Conservation (phyloP, 129 eudicot species). For the Escallonia rubra region DNA sequence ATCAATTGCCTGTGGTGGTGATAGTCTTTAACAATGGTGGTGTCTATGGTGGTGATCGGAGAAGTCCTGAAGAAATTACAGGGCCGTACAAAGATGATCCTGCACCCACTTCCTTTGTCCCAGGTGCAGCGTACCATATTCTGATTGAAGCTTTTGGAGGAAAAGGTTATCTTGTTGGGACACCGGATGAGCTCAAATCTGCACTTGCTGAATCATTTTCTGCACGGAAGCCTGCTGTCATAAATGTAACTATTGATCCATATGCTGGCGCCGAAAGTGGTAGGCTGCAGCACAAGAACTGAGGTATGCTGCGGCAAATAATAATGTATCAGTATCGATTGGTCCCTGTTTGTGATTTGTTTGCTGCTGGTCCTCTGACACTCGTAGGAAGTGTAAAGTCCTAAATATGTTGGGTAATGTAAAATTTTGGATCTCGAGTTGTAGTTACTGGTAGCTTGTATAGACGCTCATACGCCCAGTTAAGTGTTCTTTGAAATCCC, state of each 20-base stretch:
- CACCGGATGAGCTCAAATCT: conserved; percentile 82
- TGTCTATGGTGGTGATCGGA: conserved; percentile 94
- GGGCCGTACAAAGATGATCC: conserved; percentile 96
- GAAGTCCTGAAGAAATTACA: conserved; percentile 71
- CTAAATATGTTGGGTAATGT: background rate
- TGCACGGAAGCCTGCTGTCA: conserved; percentile 83
- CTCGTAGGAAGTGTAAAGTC: conserved; percentile 1
- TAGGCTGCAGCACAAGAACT: conserved; percentile 92
- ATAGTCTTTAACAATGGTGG: conserved; percentile 99
- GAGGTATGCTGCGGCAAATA: conserved; percentile 20
- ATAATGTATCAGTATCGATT: background rate
- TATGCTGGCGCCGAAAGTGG: conserved; percentile 99
- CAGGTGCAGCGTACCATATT: conserved; percentile 80
- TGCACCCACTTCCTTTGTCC: conserved; percentile 94
- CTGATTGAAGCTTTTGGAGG: conserved; percentile 95
- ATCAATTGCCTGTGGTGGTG: conserved; percentile 87
- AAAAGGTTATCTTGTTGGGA: conserved; percentile 85
- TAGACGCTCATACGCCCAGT: background rate
- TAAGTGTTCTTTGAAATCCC: background rate
- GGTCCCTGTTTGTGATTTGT: background rate
- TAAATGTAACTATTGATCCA: conserved; percentile 87
- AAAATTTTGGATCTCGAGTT: background rate
- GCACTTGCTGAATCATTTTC: conserved; percentile 76
- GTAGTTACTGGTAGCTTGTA: background rate
- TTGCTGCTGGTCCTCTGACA: background rate